Evolutionary conservation across 768 basidiomycete species (phyloP), one percentile per base, ranked within the genome.

Genomic region (Pleurotus ostreatus): DNA sequence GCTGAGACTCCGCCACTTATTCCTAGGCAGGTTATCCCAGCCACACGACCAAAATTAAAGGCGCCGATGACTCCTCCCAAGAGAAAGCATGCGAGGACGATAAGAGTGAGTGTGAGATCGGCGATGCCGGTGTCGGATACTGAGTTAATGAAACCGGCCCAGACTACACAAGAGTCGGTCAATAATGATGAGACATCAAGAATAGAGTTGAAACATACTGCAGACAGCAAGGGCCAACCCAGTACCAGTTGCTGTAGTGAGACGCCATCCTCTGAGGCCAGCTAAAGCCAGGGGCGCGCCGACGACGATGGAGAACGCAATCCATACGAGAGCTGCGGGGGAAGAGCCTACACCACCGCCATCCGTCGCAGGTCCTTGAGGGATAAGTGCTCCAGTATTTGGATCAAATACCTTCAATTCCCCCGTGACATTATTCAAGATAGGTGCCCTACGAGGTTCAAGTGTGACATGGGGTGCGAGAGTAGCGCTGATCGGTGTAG

Each of bases 121-220:
- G 80, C 67, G 9, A 86, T 60, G 18, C 82, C 80, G 5, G 70
- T 62, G 2, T 77, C 68, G 57, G 73, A 70, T 2, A 82, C 66
- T 1, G 82, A 76, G 66, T 85, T 88, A 55, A 82, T 71, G 47
- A 88, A 71, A 9, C 85, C 81, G 5, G 82, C 75, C 86, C 86
- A 88, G 4, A 81, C 85, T 85, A 58, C 7, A 48, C 26, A 38
- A 20, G 55, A 16, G 18, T 44, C 46, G 3, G 48, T 49, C 18
- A 12, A 34, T 49, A 4, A 59, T n/a, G 43, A 7, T 40, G 26
- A 13, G 49, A 16, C 15, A 12, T 9, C 5, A 56, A 18, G 37
- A 26, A 55, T 57, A 49, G 34, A 37, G 51, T 34, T 20, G 30
- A 20, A 41, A 60, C 78, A 57, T 63, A 83, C 78, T 68, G 52